These are phyloP conservation scores for Fusarium pseudograminearum DNA, from an alignment of 2,329 filamentous ascomycete genomes.

Conservation along the genomic window DNA sequence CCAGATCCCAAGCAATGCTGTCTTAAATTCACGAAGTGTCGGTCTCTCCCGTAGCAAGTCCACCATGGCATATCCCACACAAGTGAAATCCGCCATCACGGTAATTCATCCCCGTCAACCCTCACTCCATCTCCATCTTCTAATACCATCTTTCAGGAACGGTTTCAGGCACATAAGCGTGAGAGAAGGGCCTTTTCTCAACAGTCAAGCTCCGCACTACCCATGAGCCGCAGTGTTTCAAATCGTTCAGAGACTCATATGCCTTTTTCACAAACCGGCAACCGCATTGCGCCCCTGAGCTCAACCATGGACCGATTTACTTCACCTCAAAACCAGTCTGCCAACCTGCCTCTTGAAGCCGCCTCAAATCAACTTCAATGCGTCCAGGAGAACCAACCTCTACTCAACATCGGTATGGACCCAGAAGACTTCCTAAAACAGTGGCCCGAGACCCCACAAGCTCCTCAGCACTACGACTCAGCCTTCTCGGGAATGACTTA, in stretches of 20 bases:
- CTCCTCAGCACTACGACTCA: slow-evolving; percentile 41
- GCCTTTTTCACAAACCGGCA: slow-evolving; percentile 54
- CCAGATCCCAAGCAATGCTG: slow-evolving; percentile 38
- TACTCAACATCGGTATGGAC: slow-evolving; percentile 54
- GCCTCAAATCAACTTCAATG: slow-evolving; percentile 50
- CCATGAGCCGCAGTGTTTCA: slow-evolving; percentile 61
- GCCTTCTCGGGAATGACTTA: slow-evolving; percentile 28
- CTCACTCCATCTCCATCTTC: slow-evolving; percentile 11
- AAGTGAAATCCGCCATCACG: slow-evolving; percentile 39
- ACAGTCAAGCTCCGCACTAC: slow-evolving; percentile 49
- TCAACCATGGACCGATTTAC: slow-evolving; percentile 49
- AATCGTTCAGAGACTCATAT: slow-evolving; percentile 56
- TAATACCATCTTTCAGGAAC: slow-evolving; percentile 37
- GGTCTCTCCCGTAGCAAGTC: slow-evolving; percentile 48
- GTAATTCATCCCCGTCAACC: slow-evolving; percentile 34
- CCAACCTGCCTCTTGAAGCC: slow-evolving; percentile 43
- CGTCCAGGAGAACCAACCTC: slow-evolving; percentile 52
- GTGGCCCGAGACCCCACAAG: slow-evolving; percentile 38
- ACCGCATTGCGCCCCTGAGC: slow-evolving; percentile 51
- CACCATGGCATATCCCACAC: slow-evolving; percentile 46
- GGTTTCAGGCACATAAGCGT: slow-evolving; percentile 34
- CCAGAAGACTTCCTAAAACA: slow-evolving; percentile 56
- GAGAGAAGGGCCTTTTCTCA: slow-evolving; percentile 48
- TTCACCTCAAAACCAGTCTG: slow-evolving; percentile 50
- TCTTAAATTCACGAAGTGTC: slow-evolving; percentile 38